Conservation (phyloP, 2,329 filamentous ascomycete species). For the Macrophomina pseudophaseolina region DNA sequence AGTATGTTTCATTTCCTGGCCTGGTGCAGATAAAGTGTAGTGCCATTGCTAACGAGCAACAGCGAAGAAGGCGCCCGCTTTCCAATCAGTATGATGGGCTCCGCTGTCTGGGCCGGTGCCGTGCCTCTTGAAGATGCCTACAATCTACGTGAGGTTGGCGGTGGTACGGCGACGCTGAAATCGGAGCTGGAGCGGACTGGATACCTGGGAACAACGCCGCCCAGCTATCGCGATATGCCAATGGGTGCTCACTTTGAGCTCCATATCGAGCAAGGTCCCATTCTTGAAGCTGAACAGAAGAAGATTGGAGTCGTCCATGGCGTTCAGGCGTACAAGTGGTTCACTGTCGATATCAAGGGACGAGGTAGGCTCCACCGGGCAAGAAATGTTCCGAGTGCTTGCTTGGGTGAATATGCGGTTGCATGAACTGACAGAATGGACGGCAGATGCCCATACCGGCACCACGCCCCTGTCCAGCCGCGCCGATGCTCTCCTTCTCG, state of each 20-base stretch:
- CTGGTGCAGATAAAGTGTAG: too few species aligned
- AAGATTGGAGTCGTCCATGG: constrained; percentile 74
- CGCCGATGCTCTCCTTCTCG: constrained; percentile 71
- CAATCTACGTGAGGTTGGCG: constrained; percentile 27
- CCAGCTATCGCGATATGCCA: constrained; percentile 63
- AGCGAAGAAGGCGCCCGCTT: constrained; percentile 79
- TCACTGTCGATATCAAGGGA: constrained; percentile 57
- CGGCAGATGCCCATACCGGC: constrained; percentile 70
- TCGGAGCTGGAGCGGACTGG: constrained; percentile 73
- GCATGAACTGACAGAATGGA: too few species aligned
- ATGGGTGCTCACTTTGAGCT: constrained; percentile 81
- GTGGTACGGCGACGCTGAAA: constrained; percentile 58
- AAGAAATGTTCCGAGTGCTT: too few species aligned
- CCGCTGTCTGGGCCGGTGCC: constrained; percentile 78
- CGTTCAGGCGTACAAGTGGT: constrained; percentile 78
- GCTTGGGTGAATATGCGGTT: too few species aligned
- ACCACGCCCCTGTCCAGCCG: constrained; percentile 72
- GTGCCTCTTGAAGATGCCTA: constrained; percentile 33
- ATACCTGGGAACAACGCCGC: constrained; percentile 65
- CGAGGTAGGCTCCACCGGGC: too few species aligned
- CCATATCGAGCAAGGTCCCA: constrained; percentile 83
- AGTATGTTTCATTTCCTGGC: constrained; percentile 37
- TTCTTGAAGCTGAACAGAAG: constrained; percentile 67
- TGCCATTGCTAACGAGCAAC: too few species aligned
- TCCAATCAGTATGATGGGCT: constrained; percentile 74